Percentiles rank a stretch among this genome's conserved stretches.
Conservation (phyloP, 768 basidiomycete genomes). For the Russula sp. region DNA sequence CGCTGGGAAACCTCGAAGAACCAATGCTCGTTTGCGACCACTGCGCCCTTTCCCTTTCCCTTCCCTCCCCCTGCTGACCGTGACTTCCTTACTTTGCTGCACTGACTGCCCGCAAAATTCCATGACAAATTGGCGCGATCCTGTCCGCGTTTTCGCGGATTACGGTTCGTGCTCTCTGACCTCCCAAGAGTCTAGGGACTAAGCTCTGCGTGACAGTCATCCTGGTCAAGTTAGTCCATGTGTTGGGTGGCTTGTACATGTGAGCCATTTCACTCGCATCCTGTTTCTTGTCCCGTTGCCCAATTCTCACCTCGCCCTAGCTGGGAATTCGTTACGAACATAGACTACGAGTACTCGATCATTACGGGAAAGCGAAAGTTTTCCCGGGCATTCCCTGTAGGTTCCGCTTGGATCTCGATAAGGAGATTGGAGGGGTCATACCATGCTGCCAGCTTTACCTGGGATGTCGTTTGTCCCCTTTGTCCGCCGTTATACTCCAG, state of each 20-base stretch:
- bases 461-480: background rate
- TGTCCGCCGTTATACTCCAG: background rate
- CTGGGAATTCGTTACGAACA: conserved; percentile 14
- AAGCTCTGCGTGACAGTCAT: background rate
- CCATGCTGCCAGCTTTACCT: background rate
- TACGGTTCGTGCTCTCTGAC: background rate
- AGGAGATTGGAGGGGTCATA: background rate
- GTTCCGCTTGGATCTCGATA: background rate
- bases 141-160: background rate
- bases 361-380: background rate
- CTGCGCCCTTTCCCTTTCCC: background rate
- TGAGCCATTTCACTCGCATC: background rate
- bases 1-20: background rate
- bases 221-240: background rate
- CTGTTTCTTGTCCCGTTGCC: background rate
- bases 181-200: background rate
- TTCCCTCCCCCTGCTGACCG: too few species aligned
- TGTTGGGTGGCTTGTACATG: conserved; percentile 17
- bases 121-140: conserved; percentile 7
- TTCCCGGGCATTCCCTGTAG: conserved; percentile 12
- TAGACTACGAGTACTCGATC: conserved; percentile 8
- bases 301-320: background rate
- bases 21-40: background rate
- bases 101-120: background rate
- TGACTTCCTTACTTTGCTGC: background rate